phyloP scores from a whole-genome alignment of 2,329 filamentous ascomycete genomes.

The Ophiostoma pallidulum region DNA sequence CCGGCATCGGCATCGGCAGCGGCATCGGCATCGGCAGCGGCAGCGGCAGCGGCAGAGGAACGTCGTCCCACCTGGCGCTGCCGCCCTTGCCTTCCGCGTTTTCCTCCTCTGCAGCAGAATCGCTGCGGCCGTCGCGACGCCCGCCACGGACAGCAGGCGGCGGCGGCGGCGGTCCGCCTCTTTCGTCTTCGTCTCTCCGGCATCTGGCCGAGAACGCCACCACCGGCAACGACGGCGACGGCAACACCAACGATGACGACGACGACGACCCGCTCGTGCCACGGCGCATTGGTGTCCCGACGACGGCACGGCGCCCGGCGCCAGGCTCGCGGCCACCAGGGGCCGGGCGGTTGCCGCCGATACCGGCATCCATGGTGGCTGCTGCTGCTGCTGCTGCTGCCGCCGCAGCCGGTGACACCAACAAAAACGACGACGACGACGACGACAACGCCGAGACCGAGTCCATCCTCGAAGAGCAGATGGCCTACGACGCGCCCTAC shows the following conservation, averaged over 20 bases:
- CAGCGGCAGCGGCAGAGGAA: no score
- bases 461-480: constrained; percentile 45
- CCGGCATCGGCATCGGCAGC: constrained; percentile 16
- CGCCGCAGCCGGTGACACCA: constrained; percentile 7
- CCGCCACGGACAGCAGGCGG: not conserved
- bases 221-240: constrained; percentile 7
- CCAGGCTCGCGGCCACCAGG: constrained; percentile 17
- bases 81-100: not conserved
- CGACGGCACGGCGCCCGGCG: constrained; percentile 7
- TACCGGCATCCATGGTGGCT: not conserved
- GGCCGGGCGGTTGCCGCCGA: not conserved
- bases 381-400: not conserved
- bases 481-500: constrained; percentile 59
- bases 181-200: not conserved
- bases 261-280: constrained; percentile 46
- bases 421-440: not conserved
- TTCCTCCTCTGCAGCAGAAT: not conserved
- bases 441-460: constrained; percentile 33
- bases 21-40: constrained; percentile 5
- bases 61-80: not conserved
- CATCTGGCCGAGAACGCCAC: not conserved
- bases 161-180: no score
- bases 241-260: constrained; percentile 16
- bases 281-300: constrained; percentile 33
- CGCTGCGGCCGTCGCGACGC: not conserved